These are phyloP conservation scores for Penicillium salamii DNA, from an alignment of 495 filamentous ascomycete genomes.

Conservation along the genomic window DNA sequence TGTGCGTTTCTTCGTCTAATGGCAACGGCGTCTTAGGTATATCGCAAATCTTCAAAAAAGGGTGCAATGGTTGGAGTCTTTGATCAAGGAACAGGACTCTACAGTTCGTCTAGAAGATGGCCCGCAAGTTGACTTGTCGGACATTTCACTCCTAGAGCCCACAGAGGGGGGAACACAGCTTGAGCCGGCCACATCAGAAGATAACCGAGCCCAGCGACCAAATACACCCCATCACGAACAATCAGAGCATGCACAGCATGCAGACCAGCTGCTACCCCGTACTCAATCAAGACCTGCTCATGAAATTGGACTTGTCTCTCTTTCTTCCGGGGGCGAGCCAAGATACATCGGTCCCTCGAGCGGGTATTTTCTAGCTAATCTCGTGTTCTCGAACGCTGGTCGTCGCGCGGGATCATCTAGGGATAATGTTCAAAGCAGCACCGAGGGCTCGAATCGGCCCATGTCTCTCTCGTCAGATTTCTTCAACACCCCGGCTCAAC, in stretches of 20 bases:
- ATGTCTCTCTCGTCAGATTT: constrained; percentile 27
- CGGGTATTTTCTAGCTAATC: constrained; percentile 42
- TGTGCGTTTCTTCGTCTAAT: background rate
- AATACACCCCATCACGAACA: constrained; percentile 6
- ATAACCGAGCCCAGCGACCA: background rate
- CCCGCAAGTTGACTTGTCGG: constrained; percentile 7
- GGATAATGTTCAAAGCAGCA: background rate
- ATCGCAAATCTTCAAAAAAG: constrained; percentile 38
- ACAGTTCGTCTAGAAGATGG: constrained; percentile 29
- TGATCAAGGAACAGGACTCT: constrained; percentile 31
- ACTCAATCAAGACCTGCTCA: constrained; percentile 30
- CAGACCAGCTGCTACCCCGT: background rate
- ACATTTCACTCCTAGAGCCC: background rate
- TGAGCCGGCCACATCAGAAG: background rate
- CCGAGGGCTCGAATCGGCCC: constrained; percentile 3
- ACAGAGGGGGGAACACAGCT: background rate
- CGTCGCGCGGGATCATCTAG: constrained; percentile 17
- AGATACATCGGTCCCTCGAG: constrained; percentile 42
- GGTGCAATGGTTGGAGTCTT: constrained; percentile 42
- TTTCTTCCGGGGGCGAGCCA: constrained; percentile 32
- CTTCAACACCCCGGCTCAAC: constrained; percentile 31
- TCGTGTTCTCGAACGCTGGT: constrained; percentile 37
- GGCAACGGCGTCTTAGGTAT: constrained; percentile 22
- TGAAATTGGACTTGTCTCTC: constrained; percentile 38
- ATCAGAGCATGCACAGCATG: background rate